Base-by-base conservation (phyloP, 768 basidiomycete species). In the Heimioporus sp. region DNA sequence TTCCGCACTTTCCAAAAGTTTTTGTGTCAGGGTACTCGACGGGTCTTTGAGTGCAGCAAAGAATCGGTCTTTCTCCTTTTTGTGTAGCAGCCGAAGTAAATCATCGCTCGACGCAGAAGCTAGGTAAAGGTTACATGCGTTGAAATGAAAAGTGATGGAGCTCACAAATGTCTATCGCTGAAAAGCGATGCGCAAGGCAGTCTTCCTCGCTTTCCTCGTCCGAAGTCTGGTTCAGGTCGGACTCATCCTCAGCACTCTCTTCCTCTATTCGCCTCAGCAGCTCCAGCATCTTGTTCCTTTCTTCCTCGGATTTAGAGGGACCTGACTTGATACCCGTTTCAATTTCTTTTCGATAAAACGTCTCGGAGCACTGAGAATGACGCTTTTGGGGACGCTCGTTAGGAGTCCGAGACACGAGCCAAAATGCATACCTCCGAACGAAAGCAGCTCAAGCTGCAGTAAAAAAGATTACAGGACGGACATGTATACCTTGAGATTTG, bases 401-500 rank as follows among this genome's bases (percentile, higher is more conserved):
- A 48, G 48, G 35, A 10, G 47, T 19, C 11, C 2, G 16, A 37
- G n/a, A 46, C 9, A 34, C 16, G 46, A 45, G 39, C 37, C 9
- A 7, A 17, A 49, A 50, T 28, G 65, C 79, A 54, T 67, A 87
- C 87, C 69, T 81, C 73, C 28, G 86, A 86, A 40, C 85, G 82
- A 71, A 90, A 94, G 69, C 92, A 94, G 11, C 73, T 71, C 30
- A 92, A 66, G 24, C 88, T 88, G 70, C 92, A 94, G 60, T 93
- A 93, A 0, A 80, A 79, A 24, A 86, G 71, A 61, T 92, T 92
- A 71, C 92, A 94, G 31, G 76, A 76, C 20, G 92, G 87, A 57
- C 92, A 94, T 1, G 83, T 85, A 68, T 94, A 94, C 62, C 83
- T 85, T 16, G 88, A 80, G 57, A 88, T 78, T 60, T 90, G 86